Percentiles rank a stretch among this genome's conserved stretches.
phyloP scores from a whole-genome alignment of 371 early-diverging fungal species.

The Gilbertella persicaria region DNA sequence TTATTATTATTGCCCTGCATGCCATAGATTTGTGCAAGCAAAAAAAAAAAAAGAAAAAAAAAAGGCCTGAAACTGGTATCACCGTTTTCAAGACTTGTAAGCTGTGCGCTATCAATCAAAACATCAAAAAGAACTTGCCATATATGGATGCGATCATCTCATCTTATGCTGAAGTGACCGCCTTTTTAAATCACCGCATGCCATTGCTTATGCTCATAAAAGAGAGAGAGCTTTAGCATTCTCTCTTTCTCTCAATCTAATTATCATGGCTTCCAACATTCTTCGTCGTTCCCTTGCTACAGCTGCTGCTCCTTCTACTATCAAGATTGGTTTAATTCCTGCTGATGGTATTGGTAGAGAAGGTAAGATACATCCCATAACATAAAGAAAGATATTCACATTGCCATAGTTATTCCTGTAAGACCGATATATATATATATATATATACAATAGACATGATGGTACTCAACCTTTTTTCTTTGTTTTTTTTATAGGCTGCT shows the following conservation, averaged over 20 bases:
- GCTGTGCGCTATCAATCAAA: no score
- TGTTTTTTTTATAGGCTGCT: constrained; percentile 69
- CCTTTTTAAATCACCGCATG: constrained; percentile 11
- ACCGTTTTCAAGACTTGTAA: no score
- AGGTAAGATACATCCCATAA: no score
- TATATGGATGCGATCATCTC: constrained; percentile 29
- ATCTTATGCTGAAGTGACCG: constrained; percentile 18
- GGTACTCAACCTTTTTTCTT: not conserved
- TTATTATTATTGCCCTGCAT: no score
- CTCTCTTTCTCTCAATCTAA: not conserved
- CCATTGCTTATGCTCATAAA: constrained; percentile 9
- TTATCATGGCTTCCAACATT: constrained; percentile 41
- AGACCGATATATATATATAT: not conserved
- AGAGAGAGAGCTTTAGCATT: no score
- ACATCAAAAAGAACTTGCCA: constrained; percentile 22
- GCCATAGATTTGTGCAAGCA: no score
- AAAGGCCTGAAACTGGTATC: no score
- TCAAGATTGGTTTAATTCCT: constrained; percentile 90
- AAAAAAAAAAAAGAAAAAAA: no score
- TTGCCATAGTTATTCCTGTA: constrained; percentile 40
- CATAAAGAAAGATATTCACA: no score
- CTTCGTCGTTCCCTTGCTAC: constrained; percentile 58
- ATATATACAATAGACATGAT: no score
- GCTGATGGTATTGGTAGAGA: constrained; percentile 96
- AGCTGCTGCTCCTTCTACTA: constrained; percentile 48